A percentile compares a stretch with the other conserved stretches of the same genome.
Conservation (phyloP, 169 alveolate genomes). For the Plasmodium blacklocki region DNA sequence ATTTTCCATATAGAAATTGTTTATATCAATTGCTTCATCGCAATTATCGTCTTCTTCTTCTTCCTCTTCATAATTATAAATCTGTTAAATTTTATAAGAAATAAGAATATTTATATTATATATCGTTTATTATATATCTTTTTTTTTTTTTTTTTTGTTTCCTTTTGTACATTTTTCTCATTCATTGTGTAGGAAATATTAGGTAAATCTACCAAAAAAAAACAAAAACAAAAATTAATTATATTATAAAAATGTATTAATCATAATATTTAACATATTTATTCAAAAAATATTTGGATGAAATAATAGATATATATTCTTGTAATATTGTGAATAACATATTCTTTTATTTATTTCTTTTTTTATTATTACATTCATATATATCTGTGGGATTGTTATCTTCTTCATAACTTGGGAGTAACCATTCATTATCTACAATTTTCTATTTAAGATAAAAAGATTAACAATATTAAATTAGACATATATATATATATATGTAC, state of each 20-base stretch:
- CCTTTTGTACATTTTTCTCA: conserved; percentile 23
- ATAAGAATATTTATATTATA: not conserved
- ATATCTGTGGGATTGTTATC: conserved; percentile 63
- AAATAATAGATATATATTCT: too few relatives aligned
- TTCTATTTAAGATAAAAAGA: conserved; percentile 34
- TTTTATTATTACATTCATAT: conserved; percentile 30
- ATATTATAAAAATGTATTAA: not conserved
- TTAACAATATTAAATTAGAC: not conserved
- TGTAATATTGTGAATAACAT: too few relatives aligned
- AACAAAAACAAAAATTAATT: not conserved
- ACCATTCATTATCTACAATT: conserved; percentile 69
- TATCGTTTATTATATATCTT: not conserved
- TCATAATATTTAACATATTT: too few relatives aligned
- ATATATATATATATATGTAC: conserved; percentile 8
- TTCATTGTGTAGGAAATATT: not conserved
- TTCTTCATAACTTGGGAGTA: conserved; percentile 60
- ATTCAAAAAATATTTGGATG: too few relatives aligned
- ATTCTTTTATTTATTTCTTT: not conserved
- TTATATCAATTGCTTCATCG: conserved; percentile 65
- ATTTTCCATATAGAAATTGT: conserved; percentile 37
- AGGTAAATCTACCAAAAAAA: conserved; percentile 20
- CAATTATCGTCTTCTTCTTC: conserved; percentile 22
- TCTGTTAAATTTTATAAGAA: not conserved
- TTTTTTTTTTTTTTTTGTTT: conserved; percentile 14
- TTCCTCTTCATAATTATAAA: conserved; percentile 6